These are phyloP conservation scores for Malassezia nana DNA, from an alignment of 1,284 basidiomycete species.

Conservation along the genomic window DNA sequence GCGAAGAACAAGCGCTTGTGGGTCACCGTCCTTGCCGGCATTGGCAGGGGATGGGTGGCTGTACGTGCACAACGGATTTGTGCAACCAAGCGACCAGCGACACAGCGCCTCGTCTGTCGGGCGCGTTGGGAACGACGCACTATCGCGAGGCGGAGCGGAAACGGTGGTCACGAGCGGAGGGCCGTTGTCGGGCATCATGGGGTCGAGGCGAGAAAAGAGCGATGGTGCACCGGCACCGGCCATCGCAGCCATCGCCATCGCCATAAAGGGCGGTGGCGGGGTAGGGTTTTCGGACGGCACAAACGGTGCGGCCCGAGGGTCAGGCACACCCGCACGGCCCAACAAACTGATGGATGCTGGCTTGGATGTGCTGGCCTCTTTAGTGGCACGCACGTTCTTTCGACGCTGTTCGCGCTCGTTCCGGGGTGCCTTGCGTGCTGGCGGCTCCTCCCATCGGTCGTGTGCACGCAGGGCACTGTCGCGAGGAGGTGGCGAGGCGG, in stretches of 20 bases:
- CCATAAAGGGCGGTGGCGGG: not conserved
- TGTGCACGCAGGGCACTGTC: not conserved
- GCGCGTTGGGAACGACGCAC: slow-evolving; percentile 22
- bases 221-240: slow-evolving; percentile 13
- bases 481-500: slow-evolving; percentile 7
- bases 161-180: not conserved
- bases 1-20: slow-evolving; percentile 35
- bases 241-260: not conserved
- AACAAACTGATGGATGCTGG: slow-evolving; percentile 30
- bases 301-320: slow-evolving; percentile 37
- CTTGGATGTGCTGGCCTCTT: no score
- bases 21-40: slow-evolving; percentile 23
- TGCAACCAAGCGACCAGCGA: slow-evolving; percentile 36
- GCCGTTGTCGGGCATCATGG: slow-evolving; percentile 42
- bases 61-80: slow-evolving; percentile 40
- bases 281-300: slow-evolving; percentile 18
- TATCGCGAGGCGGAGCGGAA: not conserved
- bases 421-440: not conserved
- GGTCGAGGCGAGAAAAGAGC: slow-evolving; percentile 35
- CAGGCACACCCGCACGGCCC: slow-evolving; percentile 34
- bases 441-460: not conserved
- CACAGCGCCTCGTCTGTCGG: slow-evolving; percentile 33
- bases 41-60: slow-evolving; percentile 38
- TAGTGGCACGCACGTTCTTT: no score
- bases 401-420: slow-evolving; percentile 1